Conservation (phyloP, 306 rosid species). For the Nissolia schottii region DNA sequence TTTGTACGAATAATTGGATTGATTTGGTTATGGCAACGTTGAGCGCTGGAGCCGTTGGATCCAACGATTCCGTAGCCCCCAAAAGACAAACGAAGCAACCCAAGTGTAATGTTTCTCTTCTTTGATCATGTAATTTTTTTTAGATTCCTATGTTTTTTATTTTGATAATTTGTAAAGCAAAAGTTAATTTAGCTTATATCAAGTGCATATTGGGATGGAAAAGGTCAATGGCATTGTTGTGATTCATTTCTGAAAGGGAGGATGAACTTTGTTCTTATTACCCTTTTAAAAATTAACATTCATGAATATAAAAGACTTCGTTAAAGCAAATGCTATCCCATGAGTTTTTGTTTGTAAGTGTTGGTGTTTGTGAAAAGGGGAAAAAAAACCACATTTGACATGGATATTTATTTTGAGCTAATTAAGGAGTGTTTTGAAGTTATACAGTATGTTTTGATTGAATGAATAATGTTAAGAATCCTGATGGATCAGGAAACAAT, state of each 20-base stretch:
- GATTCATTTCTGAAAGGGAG: background rate
- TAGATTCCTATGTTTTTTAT: background rate
- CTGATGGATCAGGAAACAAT: too few relatives aligned
- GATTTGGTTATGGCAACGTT: constrained; percentile 57
- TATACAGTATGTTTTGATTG: constrained; percentile 14
- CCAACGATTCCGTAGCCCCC: constrained; percentile 54
- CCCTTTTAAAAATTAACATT: background rate
- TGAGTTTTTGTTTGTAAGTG: too few relatives aligned
- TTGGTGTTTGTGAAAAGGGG: background rate
- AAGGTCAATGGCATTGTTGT: background rate
- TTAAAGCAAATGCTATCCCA: background rate
- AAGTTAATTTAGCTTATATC: background rate
- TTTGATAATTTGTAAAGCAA: background rate
- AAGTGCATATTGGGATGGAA: background rate
- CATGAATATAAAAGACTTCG: background rate
- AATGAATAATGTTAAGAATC: too few relatives aligned
- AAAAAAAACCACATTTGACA: background rate
- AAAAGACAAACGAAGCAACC: constrained; percentile 83
- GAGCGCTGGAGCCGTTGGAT: constrained; percentile 59
- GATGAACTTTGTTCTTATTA: background rate
- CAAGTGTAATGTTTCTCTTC: constrained; percentile 48
- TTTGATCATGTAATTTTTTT: background rate
- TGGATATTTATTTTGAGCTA: background rate
- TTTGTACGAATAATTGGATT: constrained; percentile 31
- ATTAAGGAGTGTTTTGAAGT: background rate